These are phyloP conservation scores for Barnettozyma wickerhamii DNA, from an alignment of 805 yeast species.

Conservation along the genomic window DNA sequence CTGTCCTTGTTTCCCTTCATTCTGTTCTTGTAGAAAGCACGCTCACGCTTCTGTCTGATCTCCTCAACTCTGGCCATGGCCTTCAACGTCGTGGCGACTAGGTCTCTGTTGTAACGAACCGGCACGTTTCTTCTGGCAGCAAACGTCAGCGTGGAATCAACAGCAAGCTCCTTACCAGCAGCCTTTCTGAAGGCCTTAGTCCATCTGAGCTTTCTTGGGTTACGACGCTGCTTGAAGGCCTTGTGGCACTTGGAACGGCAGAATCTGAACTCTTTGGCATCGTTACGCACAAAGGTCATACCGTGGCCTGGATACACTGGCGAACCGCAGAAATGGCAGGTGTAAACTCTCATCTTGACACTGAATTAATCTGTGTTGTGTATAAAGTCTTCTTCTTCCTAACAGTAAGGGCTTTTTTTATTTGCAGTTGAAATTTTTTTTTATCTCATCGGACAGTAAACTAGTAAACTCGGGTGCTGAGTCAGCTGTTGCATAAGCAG, in stretches of 20 bases:
- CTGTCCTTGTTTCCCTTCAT: constrained; percentile 95
- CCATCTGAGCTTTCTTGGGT: constrained; percentile 97
- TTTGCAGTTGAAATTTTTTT: constrained; percentile 1
- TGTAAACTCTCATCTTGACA: constrained; percentile 67
- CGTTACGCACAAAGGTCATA: constrained; percentile 96
- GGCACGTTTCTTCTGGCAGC: constrained; percentile 98
- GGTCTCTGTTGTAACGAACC: constrained; percentile 94
- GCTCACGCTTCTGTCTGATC: constrained; percentile 92
- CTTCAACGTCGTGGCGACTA: constrained; percentile 87
- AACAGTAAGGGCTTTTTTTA: no score
- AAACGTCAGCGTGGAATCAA: constrained; percentile 92
- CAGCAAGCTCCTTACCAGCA: constrained; percentile 98
- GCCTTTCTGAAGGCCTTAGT: constrained; percentile 99
- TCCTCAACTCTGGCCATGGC: constrained; percentile 97
- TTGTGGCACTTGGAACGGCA: constrained; percentile 98
- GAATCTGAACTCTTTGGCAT: constrained; percentile 95
- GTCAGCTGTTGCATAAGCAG: no score
- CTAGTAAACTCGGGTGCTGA: no score
- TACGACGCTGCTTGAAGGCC: constrained; percentile 95
- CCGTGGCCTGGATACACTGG: constrained; percentile 96
- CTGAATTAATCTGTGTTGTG: no score
- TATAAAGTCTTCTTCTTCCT: no score
- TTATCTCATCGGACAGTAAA: constrained; percentile 2
- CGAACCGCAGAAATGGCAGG: constrained; percentile 96
- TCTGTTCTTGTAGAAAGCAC: constrained; percentile 98